Evolutionary conservation across 805 yeast species (phyloP).

Genomic region (Lipomyces chichibuensis): DNA sequence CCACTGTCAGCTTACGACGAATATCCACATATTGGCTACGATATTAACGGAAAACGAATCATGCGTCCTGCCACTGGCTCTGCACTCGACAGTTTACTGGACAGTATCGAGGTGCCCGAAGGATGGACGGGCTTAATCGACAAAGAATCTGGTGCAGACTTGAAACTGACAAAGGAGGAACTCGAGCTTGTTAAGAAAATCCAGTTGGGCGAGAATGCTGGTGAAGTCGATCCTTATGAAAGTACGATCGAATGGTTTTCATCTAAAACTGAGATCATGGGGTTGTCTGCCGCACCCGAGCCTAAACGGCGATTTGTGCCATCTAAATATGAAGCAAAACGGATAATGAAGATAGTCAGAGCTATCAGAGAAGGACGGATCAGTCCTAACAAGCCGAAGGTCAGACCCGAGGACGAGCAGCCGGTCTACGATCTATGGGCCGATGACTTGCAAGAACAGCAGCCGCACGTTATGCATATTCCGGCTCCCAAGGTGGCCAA

Average conservation of each 20-base stretch:
- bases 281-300: constrained; percentile 90
- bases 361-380: constrained; percentile 97
- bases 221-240: constrained; percentile 86
- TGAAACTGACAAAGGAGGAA: constrained; percentile 85
- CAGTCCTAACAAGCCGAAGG: constrained; percentile 66
- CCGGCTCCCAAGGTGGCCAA: constrained; percentile 96
- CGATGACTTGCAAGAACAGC: constrained; percentile 59
- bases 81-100: constrained; percentile 87
- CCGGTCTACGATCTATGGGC: constrained; percentile 77
- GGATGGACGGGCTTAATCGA: constrained; percentile 98
- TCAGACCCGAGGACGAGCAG: constrained; percentile 54
- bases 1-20: constrained; percentile 94
- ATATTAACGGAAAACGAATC: constrained; percentile 94
- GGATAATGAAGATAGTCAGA: constrained; percentile 92
- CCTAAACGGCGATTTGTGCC: constrained; percentile 97
- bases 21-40: constrained; percentile 96
- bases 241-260: constrained; percentile 97
- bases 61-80: constrained; percentile 99
- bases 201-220: constrained; percentile 82
- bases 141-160: constrained; percentile 79
- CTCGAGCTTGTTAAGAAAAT: constrained; percentile 83
- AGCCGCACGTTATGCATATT: constrained; percentile 78
- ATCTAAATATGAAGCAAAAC: constrained; percentile 93
- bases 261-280: constrained; percentile 80
- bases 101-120: constrained; percentile 89